phyloP scores from a whole-genome alignment of 805 yeast species.

The Candida xyloterini region DNA sequence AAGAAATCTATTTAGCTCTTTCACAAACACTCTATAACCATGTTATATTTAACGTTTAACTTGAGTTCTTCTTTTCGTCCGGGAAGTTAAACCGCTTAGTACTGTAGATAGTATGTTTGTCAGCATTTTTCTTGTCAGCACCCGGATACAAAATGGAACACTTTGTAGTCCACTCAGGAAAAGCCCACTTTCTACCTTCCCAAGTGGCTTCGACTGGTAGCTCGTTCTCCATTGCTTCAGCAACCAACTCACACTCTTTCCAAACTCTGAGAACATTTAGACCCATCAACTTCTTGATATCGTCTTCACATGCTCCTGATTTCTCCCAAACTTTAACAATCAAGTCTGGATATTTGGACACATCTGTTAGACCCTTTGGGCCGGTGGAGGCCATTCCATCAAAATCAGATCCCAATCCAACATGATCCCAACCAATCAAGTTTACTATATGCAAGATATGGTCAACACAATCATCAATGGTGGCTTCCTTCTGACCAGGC shows the following conservation, averaged over 20 bases:
- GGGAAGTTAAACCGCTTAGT: slow-evolving; percentile 2
- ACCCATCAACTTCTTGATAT: slow-evolving; percentile 44
- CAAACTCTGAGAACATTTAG: slow-evolving; percentile 46
- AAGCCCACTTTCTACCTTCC: slow-evolving; percentile 42
- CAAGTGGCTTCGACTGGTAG: slow-evolving; percentile 38
- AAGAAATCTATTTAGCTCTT: not conserved
- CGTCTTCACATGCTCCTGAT: slow-evolving; percentile 42
- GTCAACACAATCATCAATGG: slow-evolving; percentile 47
- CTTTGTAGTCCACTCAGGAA: slow-evolving; percentile 25
- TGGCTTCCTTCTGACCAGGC: slow-evolving; percentile 24
- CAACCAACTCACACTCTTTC: slow-evolving; percentile 38
- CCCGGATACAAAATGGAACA: slow-evolving; percentile 6
- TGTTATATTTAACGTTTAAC: not conserved
- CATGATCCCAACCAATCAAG: slow-evolving; percentile 50
- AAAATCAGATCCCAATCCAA: slow-evolving; percentile 51
- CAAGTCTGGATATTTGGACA: slow-evolving; percentile 50
- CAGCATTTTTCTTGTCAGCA: slow-evolving; percentile 1
- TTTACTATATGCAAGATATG: slow-evolving; percentile 44
- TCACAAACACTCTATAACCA: not conserved
- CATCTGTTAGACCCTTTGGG: slow-evolving; percentile 50
- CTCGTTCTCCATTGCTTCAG: slow-evolving; percentile 24
- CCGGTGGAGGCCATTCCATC: slow-evolving; percentile 43
- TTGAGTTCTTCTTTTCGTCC: not conserved
- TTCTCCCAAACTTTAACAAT: slow-evolving; percentile 34
- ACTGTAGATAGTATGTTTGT: slow-evolving; percentile 2